These are phyloP conservation scores for Paecilomyces sp. DNA, from an alignment of 2,329 filamentous ascomycete species.

Conservation along the genomic window DNA sequence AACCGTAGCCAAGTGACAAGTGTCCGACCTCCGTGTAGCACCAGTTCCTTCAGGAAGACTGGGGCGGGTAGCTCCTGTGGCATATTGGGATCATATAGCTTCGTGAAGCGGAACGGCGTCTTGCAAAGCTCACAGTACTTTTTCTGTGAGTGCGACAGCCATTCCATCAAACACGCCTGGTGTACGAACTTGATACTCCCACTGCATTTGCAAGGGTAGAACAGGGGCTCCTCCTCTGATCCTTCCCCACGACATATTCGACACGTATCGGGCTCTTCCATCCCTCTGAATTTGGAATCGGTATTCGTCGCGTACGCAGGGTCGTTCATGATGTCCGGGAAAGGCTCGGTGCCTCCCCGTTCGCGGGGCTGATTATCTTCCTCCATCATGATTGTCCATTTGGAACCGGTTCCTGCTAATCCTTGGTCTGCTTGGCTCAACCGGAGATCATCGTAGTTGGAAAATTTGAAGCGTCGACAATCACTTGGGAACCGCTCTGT, in stretches of 20 bases:
- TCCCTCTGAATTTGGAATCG: conserved; percentile 27
- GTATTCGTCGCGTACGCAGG: conserved; percentile 41
- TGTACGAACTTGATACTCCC: conserved; percentile 98
- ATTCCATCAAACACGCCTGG: conserved; percentile 97
- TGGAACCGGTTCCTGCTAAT: not conserved
- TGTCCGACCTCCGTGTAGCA: conserved; percentile 64
- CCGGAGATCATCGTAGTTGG: too few relatives aligned
- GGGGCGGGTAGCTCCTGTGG: conserved; percentile 71
- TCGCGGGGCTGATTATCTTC: conserved; percentile 14
- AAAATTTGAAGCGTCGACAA: too few relatives aligned
- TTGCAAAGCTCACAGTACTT: conserved; percentile 99
- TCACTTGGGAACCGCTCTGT: too few relatives aligned
- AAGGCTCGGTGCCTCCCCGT: conserved; percentile 12
- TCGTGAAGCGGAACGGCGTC: conserved; percentile 95
- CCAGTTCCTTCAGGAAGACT: conserved; percentile 73
- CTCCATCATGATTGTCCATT: conserved; percentile 18
- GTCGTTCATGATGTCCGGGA: conserved; percentile 53
- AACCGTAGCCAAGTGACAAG: conserved; percentile 72
- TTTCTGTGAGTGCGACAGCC: conserved; percentile 97
- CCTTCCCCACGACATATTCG: conserved; percentile 92
- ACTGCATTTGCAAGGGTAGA: conserved; percentile 97
- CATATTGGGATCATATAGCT: conserved; percentile 93
- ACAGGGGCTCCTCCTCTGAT: conserved; percentile 74
- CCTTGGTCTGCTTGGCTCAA: not conserved
- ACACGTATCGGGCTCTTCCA: conserved; percentile 71